These are phyloP conservation scores for Conringia planisiliqua DNA, from an alignment of 345 rosid species.

Conservation along the genomic window DNA sequence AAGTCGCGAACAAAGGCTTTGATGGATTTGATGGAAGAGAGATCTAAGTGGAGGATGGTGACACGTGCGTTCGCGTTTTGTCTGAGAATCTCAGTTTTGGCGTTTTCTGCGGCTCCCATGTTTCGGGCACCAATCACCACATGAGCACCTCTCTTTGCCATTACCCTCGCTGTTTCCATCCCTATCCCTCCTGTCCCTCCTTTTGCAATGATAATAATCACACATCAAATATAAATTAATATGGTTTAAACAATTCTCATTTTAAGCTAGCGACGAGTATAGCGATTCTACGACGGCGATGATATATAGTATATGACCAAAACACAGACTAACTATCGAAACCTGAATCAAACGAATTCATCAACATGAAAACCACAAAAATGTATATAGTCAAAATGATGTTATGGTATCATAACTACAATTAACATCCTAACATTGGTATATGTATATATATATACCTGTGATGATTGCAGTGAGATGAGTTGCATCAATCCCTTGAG, in stretches of 20 bases:
- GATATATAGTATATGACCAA: background rate
- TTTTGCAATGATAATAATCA: slow-evolving; percentile 18
- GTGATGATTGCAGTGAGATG: slow-evolving; percentile 75
- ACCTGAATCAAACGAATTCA: background rate
- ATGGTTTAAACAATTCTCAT: background rate
- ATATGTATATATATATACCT: slow-evolving; percentile 46
- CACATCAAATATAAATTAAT: background rate
- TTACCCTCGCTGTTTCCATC: slow-evolving; percentile 74
- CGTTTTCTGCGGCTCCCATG: slow-evolving; percentile 64
- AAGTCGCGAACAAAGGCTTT: slow-evolving; percentile 32
- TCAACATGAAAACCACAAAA: background rate
- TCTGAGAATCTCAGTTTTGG: slow-evolving; percentile 38
- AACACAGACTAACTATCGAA: background rate
- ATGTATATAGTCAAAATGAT: background rate
- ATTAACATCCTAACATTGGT: background rate
- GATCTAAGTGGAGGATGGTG: slow-evolving; percentile 33
- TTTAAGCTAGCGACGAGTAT: background rate
- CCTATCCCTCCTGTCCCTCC: slow-evolving; percentile 97
- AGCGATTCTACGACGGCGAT: background rate
- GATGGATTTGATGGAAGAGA: slow-evolving; percentile 33
- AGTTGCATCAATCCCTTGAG: slow-evolving; percentile 69
- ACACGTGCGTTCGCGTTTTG: slow-evolving; percentile 38
- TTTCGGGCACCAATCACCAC: slow-evolving; percentile 82
- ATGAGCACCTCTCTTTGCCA: slow-evolving; percentile 62
- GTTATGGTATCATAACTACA: background rate